Evolutionary conservation across 345 rosid species (phyloP).

Genomic region (Ricinus communis): DNA sequence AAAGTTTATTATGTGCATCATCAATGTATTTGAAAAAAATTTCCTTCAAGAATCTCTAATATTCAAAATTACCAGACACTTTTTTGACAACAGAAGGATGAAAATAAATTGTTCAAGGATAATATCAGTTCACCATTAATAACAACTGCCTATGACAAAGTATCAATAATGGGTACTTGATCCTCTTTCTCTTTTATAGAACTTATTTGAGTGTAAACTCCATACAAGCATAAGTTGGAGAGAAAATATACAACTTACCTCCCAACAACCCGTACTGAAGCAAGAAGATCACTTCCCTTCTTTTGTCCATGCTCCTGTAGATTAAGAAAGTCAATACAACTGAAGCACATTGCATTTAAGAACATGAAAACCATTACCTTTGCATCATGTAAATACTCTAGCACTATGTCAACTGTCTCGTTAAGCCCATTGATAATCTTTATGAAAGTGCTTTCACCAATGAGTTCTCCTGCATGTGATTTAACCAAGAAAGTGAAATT

Average conservation of each 20-base stretch:
- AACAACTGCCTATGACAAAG: not conserved
- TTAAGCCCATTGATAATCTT: constrained; percentile 70
- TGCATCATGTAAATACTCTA: constrained; percentile 81
- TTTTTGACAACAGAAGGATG: no score
- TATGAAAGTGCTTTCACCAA: constrained; percentile 45
- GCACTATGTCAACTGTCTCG: constrained; percentile 60
- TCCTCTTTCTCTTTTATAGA: not conserved
- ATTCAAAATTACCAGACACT: no score
- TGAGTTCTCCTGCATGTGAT: constrained; percentile 40
- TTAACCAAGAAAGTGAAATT: constrained; percentile 15
- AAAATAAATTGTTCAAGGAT: no score
- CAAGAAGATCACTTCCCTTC: constrained; percentile 88
- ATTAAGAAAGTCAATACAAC: constrained; percentile 17
- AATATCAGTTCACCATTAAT: no score
- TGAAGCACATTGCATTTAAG: constrained; percentile 14
- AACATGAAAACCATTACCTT: constrained; percentile 45
- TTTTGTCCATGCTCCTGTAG: constrained; percentile 74
- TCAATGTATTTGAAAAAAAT: not conserved
- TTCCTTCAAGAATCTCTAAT: no score
- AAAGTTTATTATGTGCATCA: not conserved
- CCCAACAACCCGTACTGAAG: constrained; percentile 81
- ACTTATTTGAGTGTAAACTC: not conserved
- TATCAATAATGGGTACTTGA: not conserved
- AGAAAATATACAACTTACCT: constrained; percentile 46
- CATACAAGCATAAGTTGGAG: not conserved